Percentiles rank a stretch among this genome's conserved stretches.
Evolutionary conservation across 1,139 yeast species (phyloP).

Genomic region (Hyphopichia pseudoburtonii): DNA sequence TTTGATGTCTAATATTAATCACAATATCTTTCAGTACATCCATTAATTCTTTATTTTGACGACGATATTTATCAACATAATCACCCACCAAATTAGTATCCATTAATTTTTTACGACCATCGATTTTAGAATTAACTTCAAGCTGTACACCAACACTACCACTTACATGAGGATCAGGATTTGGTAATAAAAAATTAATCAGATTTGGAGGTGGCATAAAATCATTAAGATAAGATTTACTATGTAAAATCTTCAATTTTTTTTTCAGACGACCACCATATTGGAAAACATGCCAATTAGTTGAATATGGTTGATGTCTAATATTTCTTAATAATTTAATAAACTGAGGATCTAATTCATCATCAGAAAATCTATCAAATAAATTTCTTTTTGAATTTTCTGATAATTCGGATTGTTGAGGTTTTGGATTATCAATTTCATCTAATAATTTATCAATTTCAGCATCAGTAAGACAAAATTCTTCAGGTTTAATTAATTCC

Average conservation of each 20-base stretch:
- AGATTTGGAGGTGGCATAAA: slow-evolving; percentile 47
- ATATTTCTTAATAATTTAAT: slow-evolving; percentile 8
- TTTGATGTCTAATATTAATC: slow-evolving; percentile 12
- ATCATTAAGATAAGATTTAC: slow-evolving; percentile 41
- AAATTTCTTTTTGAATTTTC: slow-evolving; percentile 1
- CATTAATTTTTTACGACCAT: slow-evolving; percentile 11
- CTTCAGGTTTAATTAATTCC: slow-evolving; percentile 17
- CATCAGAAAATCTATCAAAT: neutral
- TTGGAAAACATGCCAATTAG: slow-evolving; percentile 42
- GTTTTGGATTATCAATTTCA: neutral
- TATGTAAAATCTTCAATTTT: slow-evolving; percentile 27
- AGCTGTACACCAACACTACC: slow-evolving; percentile 10
- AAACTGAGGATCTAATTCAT: slow-evolving; percentile 9
- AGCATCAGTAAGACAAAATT: slow-evolving; percentile 30
- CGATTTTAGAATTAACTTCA: slow-evolving; percentile 17
- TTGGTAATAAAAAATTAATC: slow-evolving; percentile 31
- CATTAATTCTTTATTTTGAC: slow-evolving; percentile 3
- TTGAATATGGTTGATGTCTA: slow-evolving; percentile 10
- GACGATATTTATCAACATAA: slow-evolving; percentile 3
- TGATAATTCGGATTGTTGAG: slow-evolving; percentile 1
- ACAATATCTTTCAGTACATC: slow-evolving; percentile 5
- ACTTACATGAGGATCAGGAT: slow-evolving; percentile 9
- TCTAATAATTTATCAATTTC: slow-evolving; percentile 16
- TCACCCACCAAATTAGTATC: slow-evolving; percentile 9
- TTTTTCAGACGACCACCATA: slow-evolving; percentile 33